These are phyloP conservation scores for Salix suchowensis DNA, from an alignment of 345 rosid genomes.

Conservation along the genomic window DNA sequence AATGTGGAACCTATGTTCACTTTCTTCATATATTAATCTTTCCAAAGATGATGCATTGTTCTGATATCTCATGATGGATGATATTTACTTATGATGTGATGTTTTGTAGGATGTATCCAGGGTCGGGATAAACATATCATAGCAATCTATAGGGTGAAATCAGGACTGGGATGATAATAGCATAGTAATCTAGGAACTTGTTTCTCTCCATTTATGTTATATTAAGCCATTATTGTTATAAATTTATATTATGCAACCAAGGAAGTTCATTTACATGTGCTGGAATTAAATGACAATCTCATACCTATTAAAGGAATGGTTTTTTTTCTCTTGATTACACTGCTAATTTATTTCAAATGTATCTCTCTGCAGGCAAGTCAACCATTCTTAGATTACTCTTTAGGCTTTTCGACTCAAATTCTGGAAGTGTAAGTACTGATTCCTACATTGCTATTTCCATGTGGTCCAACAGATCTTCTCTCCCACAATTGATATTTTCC, in stretches of 20 bases:
- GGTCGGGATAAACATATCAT: neutral
- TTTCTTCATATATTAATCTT: neutral
- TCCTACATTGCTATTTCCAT: neutral
- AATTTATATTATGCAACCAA: neutral
- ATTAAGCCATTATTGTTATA: neutral
- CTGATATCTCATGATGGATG: neutral
- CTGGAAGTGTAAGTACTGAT: constrained; percentile 67
- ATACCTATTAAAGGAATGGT: neutral
- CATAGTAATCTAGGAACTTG: neutral
- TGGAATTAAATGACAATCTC: neutral
- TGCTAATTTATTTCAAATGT: constrained; percentile 26
- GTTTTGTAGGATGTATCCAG: neutral
- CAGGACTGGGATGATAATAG: neutral
- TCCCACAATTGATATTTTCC: neutral
- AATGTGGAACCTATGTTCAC: neutral
- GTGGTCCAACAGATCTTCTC: neutral
- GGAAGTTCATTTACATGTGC: neutral
- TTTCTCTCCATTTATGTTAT: neutral
- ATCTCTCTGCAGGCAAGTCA: constrained; percentile 75
- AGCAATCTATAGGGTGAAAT: neutral
- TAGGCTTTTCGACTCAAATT: constrained; percentile 74
- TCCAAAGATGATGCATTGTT: neutral
- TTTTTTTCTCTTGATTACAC: neutral
- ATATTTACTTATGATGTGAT: neutral
- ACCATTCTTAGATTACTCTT: constrained; percentile 89